Conservation (phyloP, 257 asterid genomes). For the Salvia hispanica region DNA sequence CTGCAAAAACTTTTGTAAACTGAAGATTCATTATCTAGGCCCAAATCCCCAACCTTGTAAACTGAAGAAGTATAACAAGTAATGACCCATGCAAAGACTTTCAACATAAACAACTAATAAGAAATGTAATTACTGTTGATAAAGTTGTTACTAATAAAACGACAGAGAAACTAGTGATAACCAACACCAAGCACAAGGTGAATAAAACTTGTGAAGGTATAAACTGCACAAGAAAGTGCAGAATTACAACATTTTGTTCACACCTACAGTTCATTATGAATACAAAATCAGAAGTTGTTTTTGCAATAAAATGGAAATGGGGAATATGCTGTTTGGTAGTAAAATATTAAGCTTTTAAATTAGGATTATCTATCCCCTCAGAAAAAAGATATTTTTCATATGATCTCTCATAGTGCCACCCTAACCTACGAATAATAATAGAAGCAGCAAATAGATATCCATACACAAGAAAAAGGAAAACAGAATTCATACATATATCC, state of each 20-base stretch:
- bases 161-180: not conserved
- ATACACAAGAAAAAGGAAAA: conserved; percentile 21
- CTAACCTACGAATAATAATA: not conserved
- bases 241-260: not conserved
- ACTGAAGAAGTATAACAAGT: not conserved
- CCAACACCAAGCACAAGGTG: not conserved
- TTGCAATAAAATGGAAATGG: not conserved
- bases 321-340: not conserved
- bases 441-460: conserved; percentile 5
- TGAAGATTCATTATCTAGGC: too few relatives aligned
- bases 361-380: not conserved
- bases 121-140: too few relatives aligned
- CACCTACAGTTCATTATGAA: not conserved
- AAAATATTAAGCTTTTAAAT: not conserved
- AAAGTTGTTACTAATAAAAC: too few relatives aligned
- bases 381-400: not conserved
- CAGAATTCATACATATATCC: conserved; percentile 66
- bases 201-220: not conserved
- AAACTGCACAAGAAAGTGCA: not conserved
- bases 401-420: not conserved
- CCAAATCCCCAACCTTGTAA: not conserved
- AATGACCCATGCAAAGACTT: not conserved
- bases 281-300: not conserved
- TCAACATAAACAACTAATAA: not conserved
- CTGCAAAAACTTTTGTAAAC: not conserved